These are phyloP conservation scores for Suhomyces xylopsoci DNA, from an alignment of 805 yeast genomes.

Conservation along the genomic window DNA sequence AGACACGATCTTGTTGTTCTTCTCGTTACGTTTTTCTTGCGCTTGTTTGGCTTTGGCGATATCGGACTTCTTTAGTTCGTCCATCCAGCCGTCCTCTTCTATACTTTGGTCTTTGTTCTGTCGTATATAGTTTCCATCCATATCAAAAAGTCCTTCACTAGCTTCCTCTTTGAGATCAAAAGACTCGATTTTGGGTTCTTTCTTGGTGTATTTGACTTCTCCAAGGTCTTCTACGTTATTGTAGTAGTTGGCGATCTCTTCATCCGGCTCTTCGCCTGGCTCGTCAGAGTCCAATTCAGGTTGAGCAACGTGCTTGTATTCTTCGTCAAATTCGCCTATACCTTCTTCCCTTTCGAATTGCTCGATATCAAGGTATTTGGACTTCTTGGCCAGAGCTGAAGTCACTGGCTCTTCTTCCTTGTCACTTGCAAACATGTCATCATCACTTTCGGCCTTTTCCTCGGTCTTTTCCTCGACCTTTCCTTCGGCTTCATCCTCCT, in stretches of 20 bases:
- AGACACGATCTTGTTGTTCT: conserved; percentile 9
- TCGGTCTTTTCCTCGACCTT: conserved; percentile 5
- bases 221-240: conserved; percentile 24
- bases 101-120: conserved; percentile 30
- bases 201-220: conserved; percentile 3
- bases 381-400: conserved; percentile 9
- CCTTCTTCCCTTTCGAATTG: conserved; percentile 28
- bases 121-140: conserved; percentile 55
- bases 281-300: conserved; percentile 9
- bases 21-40: conserved; percentile 22
- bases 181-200: conserved; percentile 52
- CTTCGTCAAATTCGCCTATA: conserved; percentile 22
- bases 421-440: conserved; percentile 44
- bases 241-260: conserved; percentile 18
- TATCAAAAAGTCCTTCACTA: conserved; percentile 59
- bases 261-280: conserved; percentile 9
- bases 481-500: neutral
- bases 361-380: conserved; percentile 29
- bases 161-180: conserved; percentile 58
- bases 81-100: conserved; percentile 35
- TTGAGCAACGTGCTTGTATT: conserved; percentile 8
- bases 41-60: conserved; percentile 42
- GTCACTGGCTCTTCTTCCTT: conserved; percentile 9
- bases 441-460: conserved; percentile 21
- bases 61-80: conserved; percentile 32